These are phyloP conservation scores for Aotearoamyces nothofagi DNA, from an alignment of 2,329 filamentous ascomycete species.

Conservation along the genomic window DNA sequence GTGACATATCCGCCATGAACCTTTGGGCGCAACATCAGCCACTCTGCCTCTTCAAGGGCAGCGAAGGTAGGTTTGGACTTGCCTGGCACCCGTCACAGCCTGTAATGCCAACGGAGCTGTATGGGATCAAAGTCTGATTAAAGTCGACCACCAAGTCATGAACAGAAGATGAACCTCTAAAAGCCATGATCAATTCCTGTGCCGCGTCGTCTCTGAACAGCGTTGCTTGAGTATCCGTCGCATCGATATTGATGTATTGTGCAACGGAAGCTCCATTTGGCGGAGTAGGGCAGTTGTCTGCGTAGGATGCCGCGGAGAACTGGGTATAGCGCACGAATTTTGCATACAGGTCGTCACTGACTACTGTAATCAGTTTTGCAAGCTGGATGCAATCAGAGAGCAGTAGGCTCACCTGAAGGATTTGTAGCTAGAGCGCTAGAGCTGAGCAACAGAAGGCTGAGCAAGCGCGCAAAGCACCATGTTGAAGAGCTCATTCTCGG, in stretches of 20 bases:
- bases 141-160: slow-evolving; percentile 4
- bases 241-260: slow-evolving; percentile 1
- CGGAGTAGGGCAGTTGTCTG: slow-evolving; percentile 4
- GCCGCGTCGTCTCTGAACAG: slow-evolving; percentile 3
- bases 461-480: too few species aligned
- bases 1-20: background rate
- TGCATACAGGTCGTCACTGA: background rate
- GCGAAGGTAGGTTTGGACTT: too few species aligned
- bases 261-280: slow-evolving; percentile 3
- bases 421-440: too few species aligned
- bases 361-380: too few species aligned
- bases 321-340: slow-evolving; percentile 4
- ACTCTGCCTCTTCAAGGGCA: too few species aligned
- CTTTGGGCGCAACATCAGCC: too few species aligned
- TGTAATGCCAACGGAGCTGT: background rate
- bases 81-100: background rate
- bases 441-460: too few species aligned
- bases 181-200: slow-evolving; percentile 3
- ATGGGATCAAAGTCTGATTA: background rate
- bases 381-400: too few species aligned
- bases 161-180: slow-evolving; percentile 2
- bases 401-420: too few species aligned
- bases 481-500: too few species aligned
- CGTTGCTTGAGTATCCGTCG: slow-evolving; percentile 4
- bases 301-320: slow-evolving; percentile 3